Conservation (phyloP, 768 basidiomycete genomes). For the Chalciporus sphaerocephalus region DNA sequence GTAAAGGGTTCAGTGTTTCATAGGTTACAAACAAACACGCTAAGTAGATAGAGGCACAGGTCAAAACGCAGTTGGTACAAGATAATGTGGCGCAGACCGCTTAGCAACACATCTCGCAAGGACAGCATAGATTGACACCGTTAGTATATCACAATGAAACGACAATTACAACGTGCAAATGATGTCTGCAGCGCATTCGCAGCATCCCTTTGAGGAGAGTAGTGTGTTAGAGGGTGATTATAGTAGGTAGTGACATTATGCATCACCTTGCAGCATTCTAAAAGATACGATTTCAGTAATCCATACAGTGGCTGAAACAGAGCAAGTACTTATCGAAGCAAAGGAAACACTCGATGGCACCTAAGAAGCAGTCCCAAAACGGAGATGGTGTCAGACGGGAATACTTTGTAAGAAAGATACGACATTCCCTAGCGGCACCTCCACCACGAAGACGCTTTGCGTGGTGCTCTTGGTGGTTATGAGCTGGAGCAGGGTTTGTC, state of each 20-base stretch:
- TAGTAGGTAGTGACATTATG: neutral
- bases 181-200: slow-evolving; percentile 67
- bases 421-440: slow-evolving; percentile 58
- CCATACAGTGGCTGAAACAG: neutral
- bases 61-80: slow-evolving; percentile 3
- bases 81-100: neutral
- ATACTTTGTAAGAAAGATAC: neutral
- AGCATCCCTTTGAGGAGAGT: slow-evolving; percentile 54
- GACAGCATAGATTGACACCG: slow-evolving; percentile 51
- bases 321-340: slow-evolving; percentile 61
- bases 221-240: neutral
- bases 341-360: slow-evolving; percentile 58
- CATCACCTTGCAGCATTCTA: slow-evolving; percentile 70
- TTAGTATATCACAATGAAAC: slow-evolving; percentile 2
- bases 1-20: neutral
- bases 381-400: neutral
- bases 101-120: slow-evolving; percentile 75
- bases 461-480: slow-evolving; percentile 39
- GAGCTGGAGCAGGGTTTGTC: slow-evolving; percentile 41
- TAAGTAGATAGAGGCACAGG: neutral
- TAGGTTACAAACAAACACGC: slow-evolving; percentile 1
- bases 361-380: slow-evolving; percentile 63
- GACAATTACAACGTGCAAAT: slow-evolving; percentile 46
- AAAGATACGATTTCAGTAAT: slow-evolving; percentile 1
- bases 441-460: slow-evolving; percentile 65